Conservation (phyloP, 2,329 filamentous ascomycete species). For the Alternaria metachromatica region DNA sequence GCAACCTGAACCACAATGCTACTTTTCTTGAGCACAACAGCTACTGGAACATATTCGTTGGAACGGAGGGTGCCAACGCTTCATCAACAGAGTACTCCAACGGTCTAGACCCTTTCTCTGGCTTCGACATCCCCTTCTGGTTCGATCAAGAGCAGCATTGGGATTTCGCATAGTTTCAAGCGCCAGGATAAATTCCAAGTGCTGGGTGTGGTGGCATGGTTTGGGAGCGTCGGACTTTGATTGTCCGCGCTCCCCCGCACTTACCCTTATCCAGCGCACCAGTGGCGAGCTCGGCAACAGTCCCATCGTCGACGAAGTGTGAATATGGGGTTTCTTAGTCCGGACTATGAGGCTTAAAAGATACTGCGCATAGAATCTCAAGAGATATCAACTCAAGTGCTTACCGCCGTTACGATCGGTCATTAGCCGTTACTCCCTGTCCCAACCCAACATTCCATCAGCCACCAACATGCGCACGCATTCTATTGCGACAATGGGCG, state of each 20-base stretch:
- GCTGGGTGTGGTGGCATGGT: neutral
- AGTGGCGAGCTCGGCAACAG: constrained; percentile 1
- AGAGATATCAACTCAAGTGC: neutral
- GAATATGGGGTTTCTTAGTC: neutral
- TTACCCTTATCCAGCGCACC: neutral
- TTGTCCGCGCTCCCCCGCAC: constrained; percentile 24
- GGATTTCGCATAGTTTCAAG: constrained; percentile 25
- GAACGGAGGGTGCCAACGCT: neutral
- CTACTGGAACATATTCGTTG: constrained; percentile 19
- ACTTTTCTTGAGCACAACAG: neutral
- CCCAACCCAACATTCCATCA: constrained; percentile 22
- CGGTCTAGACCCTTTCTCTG: constrained; percentile 37
- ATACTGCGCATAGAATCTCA: neutral
- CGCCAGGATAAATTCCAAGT: neutral
- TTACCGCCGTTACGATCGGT: neutral
- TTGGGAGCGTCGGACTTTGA: constrained; percentile 29
- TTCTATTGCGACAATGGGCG: constrained; percentile 61
- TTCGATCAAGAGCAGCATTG: constrained; percentile 44
- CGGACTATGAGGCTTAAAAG: neutral
- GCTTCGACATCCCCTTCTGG: constrained; percentile 48
- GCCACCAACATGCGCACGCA: constrained; percentile 29
- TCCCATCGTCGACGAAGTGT: neutral
- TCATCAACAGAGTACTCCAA: constrained; percentile 6
- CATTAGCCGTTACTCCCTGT: neutral
- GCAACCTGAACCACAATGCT: neutral